These are phyloP conservation scores for Aspergillus arachidicola DNA, from an alignment of 2,329 filamentous ascomycete species.

Conservation along the genomic window DNA sequence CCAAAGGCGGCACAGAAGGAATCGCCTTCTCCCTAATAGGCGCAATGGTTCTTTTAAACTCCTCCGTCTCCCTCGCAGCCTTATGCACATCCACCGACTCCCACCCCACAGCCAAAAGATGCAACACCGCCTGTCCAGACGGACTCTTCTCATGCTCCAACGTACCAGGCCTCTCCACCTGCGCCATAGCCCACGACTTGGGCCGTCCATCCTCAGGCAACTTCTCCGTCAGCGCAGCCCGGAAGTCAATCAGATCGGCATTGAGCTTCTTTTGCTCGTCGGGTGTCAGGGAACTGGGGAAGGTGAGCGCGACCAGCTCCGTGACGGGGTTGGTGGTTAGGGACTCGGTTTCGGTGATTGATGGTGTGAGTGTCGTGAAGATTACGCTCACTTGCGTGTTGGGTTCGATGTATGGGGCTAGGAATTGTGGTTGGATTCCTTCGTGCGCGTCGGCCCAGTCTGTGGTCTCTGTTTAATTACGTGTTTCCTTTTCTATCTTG, in stretches of 20 bases:
- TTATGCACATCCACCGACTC: conserved; percentile 53
- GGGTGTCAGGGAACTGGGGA: conserved; percentile 38
- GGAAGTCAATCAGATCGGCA: conserved; percentile 42
- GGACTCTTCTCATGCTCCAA: conserved; percentile 39
- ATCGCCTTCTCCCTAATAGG: conserved; percentile 46
- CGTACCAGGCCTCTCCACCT: conserved; percentile 38
- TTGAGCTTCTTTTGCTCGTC: conserved; percentile 32
- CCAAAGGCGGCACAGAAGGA: conserved; percentile 40
- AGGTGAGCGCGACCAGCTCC: conserved; percentile 52
- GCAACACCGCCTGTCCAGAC: conserved; percentile 46
- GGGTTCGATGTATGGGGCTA: conserved; percentile 29
- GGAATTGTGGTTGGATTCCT: conserved; percentile 20
- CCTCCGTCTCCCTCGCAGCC: conserved; percentile 48
- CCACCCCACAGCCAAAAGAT: conserved; percentile 55
- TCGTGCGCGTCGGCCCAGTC: conserved; percentile 38
- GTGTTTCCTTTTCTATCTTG: not conserved
- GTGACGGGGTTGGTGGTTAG: conserved; percentile 48
- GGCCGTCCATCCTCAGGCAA: conserved; percentile 30
- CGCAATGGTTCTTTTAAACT: conserved; percentile 46
- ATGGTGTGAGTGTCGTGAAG: conserved; percentile 35
- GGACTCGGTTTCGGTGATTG: conserved; percentile 28
- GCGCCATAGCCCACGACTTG: conserved; percentile 38
- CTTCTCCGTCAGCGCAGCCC: conserved; percentile 34
- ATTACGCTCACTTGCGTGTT: conserved; percentile 26
- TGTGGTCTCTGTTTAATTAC: conserved; percentile 12